phyloP scores from a whole-genome alignment of 352 stramenopile species.

The Phytopythium boreale region DNA sequence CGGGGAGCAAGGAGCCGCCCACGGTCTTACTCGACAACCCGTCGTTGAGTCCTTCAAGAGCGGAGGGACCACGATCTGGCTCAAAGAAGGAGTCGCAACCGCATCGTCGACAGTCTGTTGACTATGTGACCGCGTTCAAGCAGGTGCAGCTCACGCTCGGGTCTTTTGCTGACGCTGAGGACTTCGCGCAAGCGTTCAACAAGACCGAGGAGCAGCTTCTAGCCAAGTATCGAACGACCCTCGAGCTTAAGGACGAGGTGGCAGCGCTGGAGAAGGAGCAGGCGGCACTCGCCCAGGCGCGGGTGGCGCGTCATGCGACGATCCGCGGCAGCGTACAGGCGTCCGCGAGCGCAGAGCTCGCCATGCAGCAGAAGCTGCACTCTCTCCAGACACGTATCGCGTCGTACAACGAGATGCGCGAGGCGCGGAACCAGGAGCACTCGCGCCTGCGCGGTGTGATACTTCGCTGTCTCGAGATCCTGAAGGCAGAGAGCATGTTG shows the following conservation, averaged over 20 bases:
- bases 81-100: background rate
- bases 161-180: background rate
- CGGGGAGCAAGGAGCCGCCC: background rate
- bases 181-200: constrained; percentile 17
- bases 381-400: constrained; percentile 23
- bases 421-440: constrained; percentile 50
- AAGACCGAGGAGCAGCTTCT: constrained; percentile 57
- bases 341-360: constrained; percentile 26
- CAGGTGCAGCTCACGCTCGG: background rate
- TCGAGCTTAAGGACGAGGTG: constrained; percentile 50
- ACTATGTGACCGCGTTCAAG: background rate
- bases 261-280: constrained; percentile 36
- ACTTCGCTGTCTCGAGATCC: constrained; percentile 57
- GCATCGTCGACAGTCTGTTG: background rate
- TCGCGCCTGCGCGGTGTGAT: constrained; percentile 45
- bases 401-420: constrained; percentile 50
- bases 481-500: constrained; percentile 43
- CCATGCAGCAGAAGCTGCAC: constrained; percentile 26
- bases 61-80: background rate
- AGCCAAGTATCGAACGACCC: constrained; percentile 57
- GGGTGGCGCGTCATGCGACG: constrained; percentile 24
- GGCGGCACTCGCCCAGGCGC: constrained; percentile 22
- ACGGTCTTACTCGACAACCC: background rate
- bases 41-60: background rate
- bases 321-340: constrained; percentile 34